phyloP scores from a whole-genome alignment of 305 asterid genomes.

The Fraxinus floribunda region DNA sequence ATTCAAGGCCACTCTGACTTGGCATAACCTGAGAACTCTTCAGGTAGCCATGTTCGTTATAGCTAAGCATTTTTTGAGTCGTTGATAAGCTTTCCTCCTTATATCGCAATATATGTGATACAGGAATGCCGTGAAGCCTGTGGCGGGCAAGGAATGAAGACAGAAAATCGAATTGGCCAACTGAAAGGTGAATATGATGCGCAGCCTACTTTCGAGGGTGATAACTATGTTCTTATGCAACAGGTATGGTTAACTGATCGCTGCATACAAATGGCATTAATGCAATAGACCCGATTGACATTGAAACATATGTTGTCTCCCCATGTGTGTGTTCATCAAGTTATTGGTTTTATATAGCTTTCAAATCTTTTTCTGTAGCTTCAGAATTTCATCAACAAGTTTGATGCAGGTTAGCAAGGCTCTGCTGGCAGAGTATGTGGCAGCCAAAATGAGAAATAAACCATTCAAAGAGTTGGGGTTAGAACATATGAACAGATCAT shows the following conservation, averaged over 20 bases:
- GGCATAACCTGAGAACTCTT: slow-evolving; percentile 97
- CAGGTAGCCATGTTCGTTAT: slow-evolving; percentile 50
- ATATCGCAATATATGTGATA: slow-evolving; percentile 20
- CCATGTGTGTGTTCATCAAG: not conserved
- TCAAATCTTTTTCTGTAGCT: not conserved
- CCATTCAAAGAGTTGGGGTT: slow-evolving; percentile 83
- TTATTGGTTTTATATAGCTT: not conserved
- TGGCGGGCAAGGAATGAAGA: slow-evolving; percentile 94
- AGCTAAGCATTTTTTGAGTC: not conserved
- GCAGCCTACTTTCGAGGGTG: slow-evolving; percentile 96
- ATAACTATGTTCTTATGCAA: slow-evolving; percentile 96
- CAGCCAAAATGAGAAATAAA: slow-evolving; percentile 56
- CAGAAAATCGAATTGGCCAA: slow-evolving; percentile 93
- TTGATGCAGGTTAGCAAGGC: slow-evolving; percentile 87
- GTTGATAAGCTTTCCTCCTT: slow-evolving; percentile 17
- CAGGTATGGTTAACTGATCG: slow-evolving; percentile 52
- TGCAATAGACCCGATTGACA: not conserved
- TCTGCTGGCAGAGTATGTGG: slow-evolving; percentile 64
- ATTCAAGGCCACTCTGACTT: slow-evolving; percentile 74
- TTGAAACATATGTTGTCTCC: not conserved
- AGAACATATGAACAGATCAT: slow-evolving; percentile 80
- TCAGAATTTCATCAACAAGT: not conserved
- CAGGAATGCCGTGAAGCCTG: slow-evolving; percentile 98
- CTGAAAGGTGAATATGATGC: slow-evolving; percentile 89
- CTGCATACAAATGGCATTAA: not conserved